phyloP scores from a whole-genome alignment of 306 rosid species.

The Quercus variabilis region DNA sequence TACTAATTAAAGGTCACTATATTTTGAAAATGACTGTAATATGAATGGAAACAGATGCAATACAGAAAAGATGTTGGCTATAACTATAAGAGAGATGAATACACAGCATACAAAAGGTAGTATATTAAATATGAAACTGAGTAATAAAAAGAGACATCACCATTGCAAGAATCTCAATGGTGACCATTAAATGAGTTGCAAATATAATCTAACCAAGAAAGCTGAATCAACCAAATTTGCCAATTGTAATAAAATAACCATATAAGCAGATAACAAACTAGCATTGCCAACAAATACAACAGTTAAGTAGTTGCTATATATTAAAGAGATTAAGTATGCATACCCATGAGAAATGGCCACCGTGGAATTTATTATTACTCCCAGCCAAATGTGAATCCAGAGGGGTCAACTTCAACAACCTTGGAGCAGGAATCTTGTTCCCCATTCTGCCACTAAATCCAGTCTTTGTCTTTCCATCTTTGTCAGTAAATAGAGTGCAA shows the following conservation, averaged over 20 bases:
- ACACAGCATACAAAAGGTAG: not conserved
- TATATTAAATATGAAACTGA: not conserved
- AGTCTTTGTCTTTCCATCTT: conserved; percentile 87
- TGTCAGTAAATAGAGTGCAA: conserved; percentile 79
- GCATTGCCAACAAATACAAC: not conserved
- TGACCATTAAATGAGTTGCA: not conserved
- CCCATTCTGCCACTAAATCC: conserved; percentile 89
- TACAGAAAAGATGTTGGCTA: not conserved
- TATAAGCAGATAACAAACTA: not conserved
- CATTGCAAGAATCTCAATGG: not conserved
- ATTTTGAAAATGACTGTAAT: not conserved
- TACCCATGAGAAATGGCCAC: conserved; percentile 98
- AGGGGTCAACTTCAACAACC: conserved; percentile 84
- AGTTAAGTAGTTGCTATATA: not conserved
- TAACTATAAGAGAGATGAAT: not conserved
- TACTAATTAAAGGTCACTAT: too few relatives aligned
- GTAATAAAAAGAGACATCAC: not conserved
- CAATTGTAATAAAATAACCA: not conserved
- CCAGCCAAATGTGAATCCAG: conserved; percentile 94
- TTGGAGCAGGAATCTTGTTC: conserved; percentile 79
- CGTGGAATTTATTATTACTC: conserved; percentile 64
- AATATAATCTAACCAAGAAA: not conserved
- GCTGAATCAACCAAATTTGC: not conserved
- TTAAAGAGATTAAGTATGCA: conserved; percentile 7
- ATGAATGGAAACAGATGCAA: not conserved